Conservation (phyloP, 345 rosid species). For the thale cress (Arabidopsis thaliana) region TAIR10.1 NC_003070.9:5151001-5151500, state of each 20-base stretch:
- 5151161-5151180: neutral
- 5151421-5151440: neutral
- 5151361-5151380: neutral
- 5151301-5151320: conserved; percentile 4
- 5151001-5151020: conserved; percentile 38
- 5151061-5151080: conserved; percentile 18
- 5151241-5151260: conserved; percentile 24
- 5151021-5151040: conserved; percentile 15
- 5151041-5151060: neutral
- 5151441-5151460: neutral
- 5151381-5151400: conserved; percentile 22
- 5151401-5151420: conserved; percentile 9
- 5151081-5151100: conserved; percentile 2
- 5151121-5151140: neutral
- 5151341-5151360: neutral
- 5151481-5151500: neutral
- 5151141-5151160: conserved; percentile 2
- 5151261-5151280: conserved; percentile 19
- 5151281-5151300: neutral
- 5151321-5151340: neutral
- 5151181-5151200: conserved; percentile 25
- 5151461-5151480: neutral
- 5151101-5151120: conserved; percentile 23
- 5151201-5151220: conserved; percentile 30
- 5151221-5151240: conserved; percentile 21